Evolutionary conservation across 2,329 filamentous ascomycete genomes (phyloP).

Genomic region (Lasiodiplodia hormozganensis): DNA sequence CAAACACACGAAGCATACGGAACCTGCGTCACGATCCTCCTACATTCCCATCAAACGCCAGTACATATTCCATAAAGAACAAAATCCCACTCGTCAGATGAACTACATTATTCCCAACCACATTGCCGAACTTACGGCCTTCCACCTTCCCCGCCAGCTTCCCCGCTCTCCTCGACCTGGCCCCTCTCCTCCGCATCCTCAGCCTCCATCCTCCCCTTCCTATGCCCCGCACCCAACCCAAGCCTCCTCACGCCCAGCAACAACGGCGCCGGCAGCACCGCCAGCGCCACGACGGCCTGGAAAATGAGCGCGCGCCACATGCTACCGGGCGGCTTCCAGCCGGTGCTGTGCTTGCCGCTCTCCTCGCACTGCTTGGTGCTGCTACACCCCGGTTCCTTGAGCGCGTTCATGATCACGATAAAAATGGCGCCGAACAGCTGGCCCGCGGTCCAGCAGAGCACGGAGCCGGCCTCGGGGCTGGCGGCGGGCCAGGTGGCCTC

Average conservation of each 20-base stretch:
- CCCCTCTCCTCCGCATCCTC: slow-evolving; percentile 37
- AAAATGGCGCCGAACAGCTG: slow-evolving; percentile 87
- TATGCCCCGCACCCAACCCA: slow-evolving; percentile 54
- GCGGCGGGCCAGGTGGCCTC: slow-evolving; percentile 87
- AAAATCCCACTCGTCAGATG: not conserved
- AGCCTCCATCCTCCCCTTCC: slow-evolving; percentile 40
- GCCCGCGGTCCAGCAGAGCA: slow-evolving; percentile 83
- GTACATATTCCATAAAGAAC: not conserved
- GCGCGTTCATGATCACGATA: slow-evolving; percentile 79
- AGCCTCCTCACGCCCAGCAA: slow-evolving; percentile 69
- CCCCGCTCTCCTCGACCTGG: slow-evolving; percentile 9
- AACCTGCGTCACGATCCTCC: not conserved
- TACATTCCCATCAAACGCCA: not conserved
- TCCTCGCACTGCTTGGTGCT: slow-evolving; percentile 39
- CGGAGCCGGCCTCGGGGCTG: slow-evolving; percentile 80
- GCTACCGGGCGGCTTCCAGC: slow-evolving; percentile 65
- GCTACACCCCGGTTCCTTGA: slow-evolving; percentile 56
- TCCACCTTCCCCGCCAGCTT: not conserved
- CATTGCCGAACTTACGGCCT: not conserved
- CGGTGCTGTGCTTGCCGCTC: slow-evolving; percentile 34
- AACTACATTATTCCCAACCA: not conserved
- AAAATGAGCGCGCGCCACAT: slow-evolving; percentile 82
- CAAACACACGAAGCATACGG: not conserved
- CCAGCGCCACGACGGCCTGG: slow-evolving; percentile 73
- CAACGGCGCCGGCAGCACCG: slow-evolving; percentile 71